These are phyloP conservation scores for Solanum lignicaule DNA, from an alignment of 257 asterid genomes.

Conservation along the genomic window DNA sequence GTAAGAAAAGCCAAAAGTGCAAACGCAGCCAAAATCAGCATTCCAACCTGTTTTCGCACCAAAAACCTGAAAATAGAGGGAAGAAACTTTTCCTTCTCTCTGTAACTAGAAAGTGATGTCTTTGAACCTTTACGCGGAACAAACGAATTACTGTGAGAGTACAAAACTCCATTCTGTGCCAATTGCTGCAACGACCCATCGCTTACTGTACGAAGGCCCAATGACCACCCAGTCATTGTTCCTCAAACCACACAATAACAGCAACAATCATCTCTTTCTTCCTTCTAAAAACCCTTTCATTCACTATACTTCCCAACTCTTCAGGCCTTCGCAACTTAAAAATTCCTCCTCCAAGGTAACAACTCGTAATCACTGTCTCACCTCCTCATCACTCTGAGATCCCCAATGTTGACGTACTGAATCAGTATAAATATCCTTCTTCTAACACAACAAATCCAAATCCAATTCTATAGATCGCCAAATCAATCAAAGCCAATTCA, in stretches of 20 bases:
- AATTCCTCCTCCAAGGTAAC: not conserved
- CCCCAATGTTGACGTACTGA: not conserved
- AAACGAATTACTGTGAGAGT: conserved; percentile 25
- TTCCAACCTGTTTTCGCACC: conserved; percentile 58
- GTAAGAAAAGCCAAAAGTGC: conserved; percentile 50
- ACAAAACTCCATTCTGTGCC: conserved; percentile 59
- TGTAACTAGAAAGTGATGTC: conserved; percentile 35
- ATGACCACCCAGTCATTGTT: conserved; percentile 86
- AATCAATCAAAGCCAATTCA: not conserved
- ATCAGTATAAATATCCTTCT: not conserved
- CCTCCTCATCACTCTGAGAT: not conserved
- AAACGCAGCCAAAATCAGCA: conserved; percentile 62
- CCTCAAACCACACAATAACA: conserved; percentile 43
- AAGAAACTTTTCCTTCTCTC: conserved; percentile 61
- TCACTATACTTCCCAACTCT: conserved; percentile 14
- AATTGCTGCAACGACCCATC: conserved; percentile 65
- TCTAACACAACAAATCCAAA: not conserved
- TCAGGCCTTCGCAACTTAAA: conserved; percentile 1
- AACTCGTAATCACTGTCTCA: not conserved
- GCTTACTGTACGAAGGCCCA: conserved; percentile 66
- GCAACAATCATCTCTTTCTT: conserved; percentile 53
- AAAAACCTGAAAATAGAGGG: conserved; percentile 40
- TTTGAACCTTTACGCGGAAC: conserved; percentile 55
- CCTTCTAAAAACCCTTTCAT: conserved; percentile 43
- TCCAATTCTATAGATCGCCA: not conserved